phyloP scores from a whole-genome alignment of 148 eudicot genomes.

The Rhododendron ferrugineum region DNA sequence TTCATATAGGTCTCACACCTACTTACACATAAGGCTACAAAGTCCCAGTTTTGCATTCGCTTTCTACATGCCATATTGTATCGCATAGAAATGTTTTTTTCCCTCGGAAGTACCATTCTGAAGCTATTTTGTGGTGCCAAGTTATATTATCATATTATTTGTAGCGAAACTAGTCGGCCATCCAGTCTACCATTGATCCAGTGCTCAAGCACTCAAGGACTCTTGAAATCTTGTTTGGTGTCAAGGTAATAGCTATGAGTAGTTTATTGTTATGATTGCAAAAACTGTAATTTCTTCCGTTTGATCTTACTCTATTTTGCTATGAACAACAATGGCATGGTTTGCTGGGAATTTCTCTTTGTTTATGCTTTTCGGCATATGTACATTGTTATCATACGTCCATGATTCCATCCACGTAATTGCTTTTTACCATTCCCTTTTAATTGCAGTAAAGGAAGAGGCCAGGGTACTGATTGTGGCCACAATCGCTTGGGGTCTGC shows the following conservation, averaged over 20 bases:
- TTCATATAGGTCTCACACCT: background rate
- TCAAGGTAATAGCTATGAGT: background rate
- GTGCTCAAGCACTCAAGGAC: background rate
- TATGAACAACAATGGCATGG: background rate
- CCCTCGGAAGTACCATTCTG: background rate
- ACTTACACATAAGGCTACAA: background rate
- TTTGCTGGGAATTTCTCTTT: background rate
- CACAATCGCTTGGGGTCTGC: slow-evolving; percentile 95
- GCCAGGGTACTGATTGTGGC: slow-evolving; percentile 92
- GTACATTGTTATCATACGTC: background rate
- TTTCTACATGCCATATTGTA: background rate
- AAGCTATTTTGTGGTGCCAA: background rate
- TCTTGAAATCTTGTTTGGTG: background rate
- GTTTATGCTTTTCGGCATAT: background rate
- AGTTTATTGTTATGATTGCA: background rate
- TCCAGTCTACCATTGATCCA: background rate
- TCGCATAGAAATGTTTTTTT: background rate
- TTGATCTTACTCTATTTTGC: slow-evolving; percentile 6
- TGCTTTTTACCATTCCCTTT: slow-evolving; percentile 1
- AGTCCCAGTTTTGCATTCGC: background rate
- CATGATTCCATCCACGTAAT: background rate
- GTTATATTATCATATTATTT: background rate
- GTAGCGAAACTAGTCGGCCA: background rate
- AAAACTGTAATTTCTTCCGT: background rate
- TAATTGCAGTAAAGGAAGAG: slow-evolving; percentile 77